Conservation (phyloP, 768 basidiomycete species). For the Chalciporus chontae region DNA sequence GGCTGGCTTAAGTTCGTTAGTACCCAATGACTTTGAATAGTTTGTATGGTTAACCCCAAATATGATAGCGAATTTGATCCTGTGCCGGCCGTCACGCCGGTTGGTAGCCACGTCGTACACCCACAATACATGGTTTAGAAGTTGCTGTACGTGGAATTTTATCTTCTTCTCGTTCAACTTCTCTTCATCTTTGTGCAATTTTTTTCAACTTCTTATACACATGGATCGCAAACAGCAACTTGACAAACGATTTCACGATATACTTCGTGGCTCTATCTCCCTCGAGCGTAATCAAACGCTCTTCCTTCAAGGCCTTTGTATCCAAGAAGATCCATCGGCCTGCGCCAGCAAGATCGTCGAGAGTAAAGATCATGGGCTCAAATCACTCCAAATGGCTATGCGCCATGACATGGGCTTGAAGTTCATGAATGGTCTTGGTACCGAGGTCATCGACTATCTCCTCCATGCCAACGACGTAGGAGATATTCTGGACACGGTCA, state of each 20-base stretch:
- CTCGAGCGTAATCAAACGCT: slow-evolving; percentile 25
- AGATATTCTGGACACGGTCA: slow-evolving; percentile 35
- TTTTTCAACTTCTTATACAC: no score
- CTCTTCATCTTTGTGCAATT: not conserved
- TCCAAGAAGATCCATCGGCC: slow-evolving; percentile 34
- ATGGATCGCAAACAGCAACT: slow-evolving; percentile 30
- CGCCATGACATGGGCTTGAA: slow-evolving; percentile 32
- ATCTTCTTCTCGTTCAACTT: no score
- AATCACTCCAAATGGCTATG: slow-evolving; percentile 40
- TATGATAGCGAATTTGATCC: not conserved
- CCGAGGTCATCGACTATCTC: slow-evolving; percentile 37
- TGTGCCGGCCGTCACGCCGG: not conserved
- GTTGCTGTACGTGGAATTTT: no score
- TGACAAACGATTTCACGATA: slow-evolving; percentile 32
- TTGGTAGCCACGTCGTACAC: no score
- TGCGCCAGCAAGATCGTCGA: slow-evolving; percentile 39
- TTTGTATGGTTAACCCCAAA: slow-evolving; percentile 8
- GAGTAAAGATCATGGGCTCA: slow-evolving; percentile 33
- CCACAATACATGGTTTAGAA: no score
- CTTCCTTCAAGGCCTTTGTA: slow-evolving; percentile 47
- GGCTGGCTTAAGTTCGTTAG: no score
- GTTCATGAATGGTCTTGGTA: slow-evolving; percentile 43
- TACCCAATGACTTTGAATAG: not conserved
- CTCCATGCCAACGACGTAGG: slow-evolving; percentile 37
- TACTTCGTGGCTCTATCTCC: slow-evolving; percentile 28